Base-by-base conservation (phyloP, 2,329 filamentous ascomycete species). In the Grosmannia clavigera region DNA sequence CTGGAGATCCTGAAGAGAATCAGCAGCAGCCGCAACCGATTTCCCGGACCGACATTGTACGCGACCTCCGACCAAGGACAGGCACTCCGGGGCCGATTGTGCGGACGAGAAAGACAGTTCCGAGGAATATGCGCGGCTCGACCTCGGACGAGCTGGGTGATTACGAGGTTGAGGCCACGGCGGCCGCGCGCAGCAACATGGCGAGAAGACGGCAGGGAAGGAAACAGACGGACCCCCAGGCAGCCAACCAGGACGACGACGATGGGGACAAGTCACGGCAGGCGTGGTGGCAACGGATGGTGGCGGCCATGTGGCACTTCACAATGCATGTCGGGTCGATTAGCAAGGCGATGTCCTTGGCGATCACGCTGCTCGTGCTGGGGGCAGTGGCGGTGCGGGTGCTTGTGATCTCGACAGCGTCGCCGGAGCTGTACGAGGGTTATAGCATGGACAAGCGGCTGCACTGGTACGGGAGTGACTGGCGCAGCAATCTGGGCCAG, bases 401-500 rank as follows among this genome's bases (percentile, higher is more conserved):
- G 5, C 53, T 64, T 53, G 65, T 65, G 14, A 40, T 65, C 31
- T 58, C 61, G 5, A 66, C 64, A 22, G 57, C 62, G 3, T 25
- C 62, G 16, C 40, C 60, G 7, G 63, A 59, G 43, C 57, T 66
- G 29, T 66, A 66, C 63, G 55, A 64, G 27, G 63, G 63, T 19
- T 64, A 64, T 59, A 58, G 61, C 1, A 52, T 66, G 9, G 63
- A 66, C 63, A 65, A 64, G 58, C 62, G 65, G 2, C 62, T 66
- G 33, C 64, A 58, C 51, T 67, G 65, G 66, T 65, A 66, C 33
- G 63, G 64, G 9, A 51, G 51, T 50, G 66, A 66, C 62, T 66
- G 64, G 65, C 60, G 58, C 38, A 62, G 60, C 59, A 67, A 66
- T 25, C 48, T 67, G 35, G 61, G 62, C 2, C 65, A 66, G 60